Evolutionary conservation across 129 eudicot genomes (phyloP).

Genomic region (Erigeron canadensis): DNA sequence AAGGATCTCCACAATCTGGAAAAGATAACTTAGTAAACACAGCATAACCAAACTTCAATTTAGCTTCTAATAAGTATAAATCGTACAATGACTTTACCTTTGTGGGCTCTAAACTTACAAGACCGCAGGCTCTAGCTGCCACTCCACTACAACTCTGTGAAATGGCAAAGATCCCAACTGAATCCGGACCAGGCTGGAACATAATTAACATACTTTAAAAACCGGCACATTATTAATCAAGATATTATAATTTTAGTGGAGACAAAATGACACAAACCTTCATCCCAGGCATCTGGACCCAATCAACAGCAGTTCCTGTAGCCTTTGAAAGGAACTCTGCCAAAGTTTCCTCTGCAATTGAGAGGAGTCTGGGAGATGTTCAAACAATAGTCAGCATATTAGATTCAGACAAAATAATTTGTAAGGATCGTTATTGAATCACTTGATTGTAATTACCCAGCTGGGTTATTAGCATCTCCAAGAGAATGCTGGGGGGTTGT

Average conservation of each 20-base stretch:
- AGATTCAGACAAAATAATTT: background rate
- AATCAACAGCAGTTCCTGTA: conserved; percentile 99
- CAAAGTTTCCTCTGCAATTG: conserved; percentile 94
- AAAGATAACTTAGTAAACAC: conserved; percentile 8
- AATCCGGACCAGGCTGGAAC: conserved; percentile 99
- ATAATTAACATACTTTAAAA: conserved; percentile 11
- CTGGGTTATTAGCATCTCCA: conserved; percentile 87
- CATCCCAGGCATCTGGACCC: conserved; percentile 99
- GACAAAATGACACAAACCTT: conserved; percentile 47
- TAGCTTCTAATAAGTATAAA: background rate
- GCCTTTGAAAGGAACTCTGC: conserved; percentile 99
- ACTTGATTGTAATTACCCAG: conserved; percentile 53
- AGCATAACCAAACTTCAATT: background rate
- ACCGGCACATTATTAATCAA: background rate
- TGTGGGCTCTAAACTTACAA: conserved; percentile 85
- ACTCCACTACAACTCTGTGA: conserved; percentile 91
- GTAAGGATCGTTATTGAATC: background rate
- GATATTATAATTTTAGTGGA: background rate
- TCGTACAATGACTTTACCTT: conserved; percentile 46
- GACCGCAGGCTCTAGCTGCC: conserved; percentile 99
- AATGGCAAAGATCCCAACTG: conserved; percentile 97
- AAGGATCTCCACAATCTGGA: conserved; percentile 89
- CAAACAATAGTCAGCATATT: background rate
- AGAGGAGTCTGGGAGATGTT: conserved; percentile 65
- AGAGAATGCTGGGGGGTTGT: conserved; percentile 88